Evolutionary conservation across 805 yeast species (phyloP).

Genomic region (Candida ortonii): DNA sequence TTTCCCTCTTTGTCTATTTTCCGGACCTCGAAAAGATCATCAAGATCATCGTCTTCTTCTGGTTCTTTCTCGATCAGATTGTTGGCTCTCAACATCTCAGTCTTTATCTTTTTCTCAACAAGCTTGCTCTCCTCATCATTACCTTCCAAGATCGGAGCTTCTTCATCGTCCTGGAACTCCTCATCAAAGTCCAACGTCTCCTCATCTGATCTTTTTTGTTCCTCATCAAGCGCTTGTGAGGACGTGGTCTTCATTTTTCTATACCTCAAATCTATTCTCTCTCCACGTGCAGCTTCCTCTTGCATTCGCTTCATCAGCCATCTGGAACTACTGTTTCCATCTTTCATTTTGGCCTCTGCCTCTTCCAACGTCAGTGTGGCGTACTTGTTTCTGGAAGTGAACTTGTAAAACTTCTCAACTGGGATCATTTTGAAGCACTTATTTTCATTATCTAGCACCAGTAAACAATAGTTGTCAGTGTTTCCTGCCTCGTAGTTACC

Average conservation of each 20-base stretch:
- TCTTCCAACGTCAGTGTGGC: constrained; percentile 93
- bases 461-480: constrained; percentile 78
- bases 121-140: constrained; percentile 92
- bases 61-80: constrained; percentile 63
- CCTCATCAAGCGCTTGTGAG: constrained; percentile 31
- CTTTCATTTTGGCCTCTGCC: constrained; percentile 92
- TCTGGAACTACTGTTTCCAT: constrained; percentile 69
- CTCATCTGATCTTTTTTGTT: constrained; percentile 59
- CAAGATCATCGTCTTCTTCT: constrained; percentile 63
- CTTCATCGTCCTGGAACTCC: constrained; percentile 98
- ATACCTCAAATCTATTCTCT: constrained; percentile 49
- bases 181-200: constrained; percentile 95
- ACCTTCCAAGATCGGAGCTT: constrained; percentile 96
- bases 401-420: constrained; percentile 88
- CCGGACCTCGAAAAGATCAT: constrained; percentile 64
- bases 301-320: constrained; percentile 94
- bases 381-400: constrained; percentile 89
- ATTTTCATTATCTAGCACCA: constrained; percentile 82
- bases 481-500: constrained; percentile 92
- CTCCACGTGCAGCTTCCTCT: constrained; percentile 55
- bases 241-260: constrained; percentile 44
- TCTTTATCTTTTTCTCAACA: constrained; percentile 78
- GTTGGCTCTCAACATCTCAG: constrained; percentile 80
- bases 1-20: constrained; percentile 90
- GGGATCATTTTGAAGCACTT: constrained; percentile 82